Conservation (phyloP, 768 basidiomycete genomes). For the Phaeotremella skinneri region DNA sequence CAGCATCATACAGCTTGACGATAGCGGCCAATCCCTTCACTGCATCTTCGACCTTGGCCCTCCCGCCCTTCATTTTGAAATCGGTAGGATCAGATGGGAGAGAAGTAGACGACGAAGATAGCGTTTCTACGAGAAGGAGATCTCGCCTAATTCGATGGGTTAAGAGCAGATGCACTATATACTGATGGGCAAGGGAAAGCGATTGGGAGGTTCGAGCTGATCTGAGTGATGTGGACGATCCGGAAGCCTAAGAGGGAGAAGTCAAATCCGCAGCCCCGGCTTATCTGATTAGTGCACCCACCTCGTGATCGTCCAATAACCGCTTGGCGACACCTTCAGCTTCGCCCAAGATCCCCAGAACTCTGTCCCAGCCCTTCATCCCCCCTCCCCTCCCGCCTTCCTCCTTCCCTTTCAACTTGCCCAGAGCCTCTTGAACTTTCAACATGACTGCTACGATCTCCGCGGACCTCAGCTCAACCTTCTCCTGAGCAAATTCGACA, state of each 20-base stretch:
- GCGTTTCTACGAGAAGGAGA: constrained; percentile 69
- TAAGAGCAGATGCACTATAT: constrained; percentile 81
- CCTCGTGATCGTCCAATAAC: constrained; percentile 80
- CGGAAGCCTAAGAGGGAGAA: constrained; percentile 36
- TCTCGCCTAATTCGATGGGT: constrained; percentile 86
- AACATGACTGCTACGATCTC: constrained; percentile 85
- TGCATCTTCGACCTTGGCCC: constrained; percentile 40
- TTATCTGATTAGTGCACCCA: constrained; percentile 47
- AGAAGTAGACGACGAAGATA: constrained; percentile 45
- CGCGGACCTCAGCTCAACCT: constrained; percentile 80
- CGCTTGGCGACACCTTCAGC: constrained; percentile 81
- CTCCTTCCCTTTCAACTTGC: constrained; percentile 55
- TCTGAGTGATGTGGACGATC: constrained; percentile 32
- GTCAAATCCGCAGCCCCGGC: constrained; percentile 53
- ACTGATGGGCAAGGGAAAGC: constrained; percentile 71
- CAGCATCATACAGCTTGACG: constrained; percentile 78
- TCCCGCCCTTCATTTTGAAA: constrained; percentile 32
- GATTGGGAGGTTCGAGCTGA: constrained; percentile 37
- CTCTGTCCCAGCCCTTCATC: constrained; percentile 82
- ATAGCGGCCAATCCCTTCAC: constrained; percentile 76
- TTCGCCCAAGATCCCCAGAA: constrained; percentile 79
- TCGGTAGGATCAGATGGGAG: constrained; percentile 27
- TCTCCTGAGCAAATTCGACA: constrained; percentile 75
- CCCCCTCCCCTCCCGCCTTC: constrained; percentile 50
- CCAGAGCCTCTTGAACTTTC: constrained; percentile 75